Percentiles rank a stretch among this genome's conserved stretches.
These are phyloP conservation scores for Aspergillus ochraceus DNA, from an alignment of 2,329 filamentous ascomycete genomes.

Conservation along the genomic window DNA sequence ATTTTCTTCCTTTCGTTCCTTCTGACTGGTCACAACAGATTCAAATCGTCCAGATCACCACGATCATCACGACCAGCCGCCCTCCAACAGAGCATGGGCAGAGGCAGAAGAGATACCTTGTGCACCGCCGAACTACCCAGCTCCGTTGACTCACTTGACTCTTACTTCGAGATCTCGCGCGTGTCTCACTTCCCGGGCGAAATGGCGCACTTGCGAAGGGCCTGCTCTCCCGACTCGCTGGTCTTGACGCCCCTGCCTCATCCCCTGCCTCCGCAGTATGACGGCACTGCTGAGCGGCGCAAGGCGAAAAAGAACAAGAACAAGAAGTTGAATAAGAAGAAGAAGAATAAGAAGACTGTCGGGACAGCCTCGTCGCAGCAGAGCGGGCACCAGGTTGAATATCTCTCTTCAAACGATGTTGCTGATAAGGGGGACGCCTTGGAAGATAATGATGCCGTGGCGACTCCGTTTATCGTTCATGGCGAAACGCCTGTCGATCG, in stretches of 20 bases:
- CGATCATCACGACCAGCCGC: not conserved
- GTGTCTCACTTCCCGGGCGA: not conserved
- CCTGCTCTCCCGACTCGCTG: not conserved
- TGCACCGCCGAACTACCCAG: constrained; percentile 18
- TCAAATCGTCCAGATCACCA: not conserved
- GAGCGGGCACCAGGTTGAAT: not conserved
- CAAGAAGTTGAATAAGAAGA: constrained; percentile 11
- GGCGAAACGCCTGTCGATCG: not conserved
- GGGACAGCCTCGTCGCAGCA: not conserved
- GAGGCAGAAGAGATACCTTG: constrained; percentile 15
- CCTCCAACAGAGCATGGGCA: not conserved
- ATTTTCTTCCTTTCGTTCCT: no score
- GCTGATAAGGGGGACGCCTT: not conserved
- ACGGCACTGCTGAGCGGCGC: constrained; percentile 6
- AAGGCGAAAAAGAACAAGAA: constrained; percentile 13
- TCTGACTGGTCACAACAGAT: not conserved
- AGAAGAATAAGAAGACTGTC: not conserved
- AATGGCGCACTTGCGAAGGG: not conserved
- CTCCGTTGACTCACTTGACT: constrained; percentile 5
- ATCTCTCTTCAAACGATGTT: not conserved
- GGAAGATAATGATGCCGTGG: not conserved
- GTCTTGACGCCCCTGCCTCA: not conserved
- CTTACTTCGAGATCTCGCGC: constrained; percentile 13
- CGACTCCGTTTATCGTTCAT: not conserved
- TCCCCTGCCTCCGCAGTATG: constrained; percentile 7